These are phyloP conservation scores for Crepidotus variabilis DNA, from an alignment of 768 basidiomycete species.

Conservation along the genomic window DNA sequence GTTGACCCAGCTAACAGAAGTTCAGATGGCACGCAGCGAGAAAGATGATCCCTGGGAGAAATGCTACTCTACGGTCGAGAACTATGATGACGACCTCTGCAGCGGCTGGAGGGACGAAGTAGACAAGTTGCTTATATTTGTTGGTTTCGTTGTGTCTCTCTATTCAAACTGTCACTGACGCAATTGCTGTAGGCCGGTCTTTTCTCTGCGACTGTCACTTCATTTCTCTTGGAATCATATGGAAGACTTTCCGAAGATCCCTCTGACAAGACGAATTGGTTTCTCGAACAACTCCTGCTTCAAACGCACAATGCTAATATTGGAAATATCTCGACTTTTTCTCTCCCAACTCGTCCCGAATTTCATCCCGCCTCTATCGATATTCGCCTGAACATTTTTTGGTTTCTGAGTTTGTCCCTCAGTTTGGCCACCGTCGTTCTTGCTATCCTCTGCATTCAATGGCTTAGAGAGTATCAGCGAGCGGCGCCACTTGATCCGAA, in stretches of 20 bases:
- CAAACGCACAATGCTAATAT: conserved; percentile 9
- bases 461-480: conserved; percentile 20
- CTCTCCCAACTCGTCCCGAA: not conserved
- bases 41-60: conserved; percentile 22
- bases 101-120: conserved; percentile 27
- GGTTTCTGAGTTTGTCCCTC: conserved; percentile 26
- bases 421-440: conserved; percentile 22
- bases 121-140: conserved; percentile 29
- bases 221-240: conserved; percentile 35
- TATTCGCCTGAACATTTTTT: conserved; percentile 23
- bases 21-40: too few relatives aligned
- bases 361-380: conserved; percentile 13
- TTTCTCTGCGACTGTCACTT: conserved; percentile 34
- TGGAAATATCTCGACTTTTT: not conserved
- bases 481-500: conserved; percentile 10
- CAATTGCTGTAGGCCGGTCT: conserved; percentile 31
- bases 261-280: conserved; percentile 18
- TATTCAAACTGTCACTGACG: not conserved
- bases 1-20: too few relatives aligned
- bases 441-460: conserved; percentile 24
- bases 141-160: conserved; percentile 11
- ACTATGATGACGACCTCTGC: conserved; percentile 26
- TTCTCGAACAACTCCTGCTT: conserved; percentile 20
- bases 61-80: conserved; percentile 17
- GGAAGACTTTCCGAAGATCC: conserved; percentile 27